phyloP scores from a whole-genome alignment of 2,329 filamentous ascomycete species.

The Alternaria consortialis region DNA sequence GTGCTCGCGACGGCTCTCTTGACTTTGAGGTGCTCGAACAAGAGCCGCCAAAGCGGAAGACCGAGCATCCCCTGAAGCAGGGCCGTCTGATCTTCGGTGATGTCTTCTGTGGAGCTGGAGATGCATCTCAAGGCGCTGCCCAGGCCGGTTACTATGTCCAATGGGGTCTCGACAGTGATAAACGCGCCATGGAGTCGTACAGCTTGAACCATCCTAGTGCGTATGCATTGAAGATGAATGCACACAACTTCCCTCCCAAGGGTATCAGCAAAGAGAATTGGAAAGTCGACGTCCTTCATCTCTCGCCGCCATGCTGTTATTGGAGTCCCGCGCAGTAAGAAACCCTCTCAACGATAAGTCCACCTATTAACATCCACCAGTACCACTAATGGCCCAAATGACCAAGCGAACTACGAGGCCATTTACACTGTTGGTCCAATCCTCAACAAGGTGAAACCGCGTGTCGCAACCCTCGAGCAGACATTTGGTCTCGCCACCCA shows the following conservation, averaged over 20 bases:
- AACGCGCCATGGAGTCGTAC: slow-evolving; percentile 25
- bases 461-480: slow-evolving; percentile 29
- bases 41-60: not conserved
- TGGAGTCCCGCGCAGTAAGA: slow-evolving; percentile 32
- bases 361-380: slow-evolving; percentile 11
- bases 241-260: slow-evolving; percentile 22
- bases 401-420: slow-evolving; percentile 33
- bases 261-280: not conserved
- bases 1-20: not conserved
- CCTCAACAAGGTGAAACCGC: slow-evolving; percentile 25
- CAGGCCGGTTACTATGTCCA: slow-evolving; percentile 21
- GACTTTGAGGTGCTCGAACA: not conserved
- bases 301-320: slow-evolving; percentile 30
- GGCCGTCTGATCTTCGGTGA: slow-evolving; percentile 25
- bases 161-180: slow-evolving; percentile 31
- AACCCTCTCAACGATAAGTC: too few relatives aligned
- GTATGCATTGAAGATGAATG: slow-evolving; percentile 17
- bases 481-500: slow-evolving; percentile 19
- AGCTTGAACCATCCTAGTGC: slow-evolving; percentile 20
- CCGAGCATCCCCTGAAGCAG: not conserved
- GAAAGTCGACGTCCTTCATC: slow-evolving; percentile 28
- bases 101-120: slow-evolving; percentile 34
- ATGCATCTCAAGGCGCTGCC: slow-evolving; percentile 30
- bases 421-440: slow-evolving; percentile 26
- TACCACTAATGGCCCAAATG: slow-evolving; percentile 27